Evolutionary conservation across 306 rosid species (phyloP), one percentile per base, ranked within the genome.

Genomic region (Dryas octopetala): DNA sequence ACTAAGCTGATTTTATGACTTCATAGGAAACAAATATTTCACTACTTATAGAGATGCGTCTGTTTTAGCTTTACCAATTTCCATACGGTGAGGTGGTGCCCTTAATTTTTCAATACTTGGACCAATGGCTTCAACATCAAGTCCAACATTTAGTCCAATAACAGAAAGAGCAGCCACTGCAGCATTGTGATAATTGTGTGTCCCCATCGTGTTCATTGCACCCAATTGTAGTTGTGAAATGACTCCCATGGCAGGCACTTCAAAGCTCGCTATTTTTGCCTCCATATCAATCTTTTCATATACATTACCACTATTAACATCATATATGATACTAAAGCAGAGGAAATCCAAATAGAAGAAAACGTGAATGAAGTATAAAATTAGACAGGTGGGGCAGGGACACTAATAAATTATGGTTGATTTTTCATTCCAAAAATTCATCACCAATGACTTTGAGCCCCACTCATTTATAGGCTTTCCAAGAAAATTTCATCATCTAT

Each of bases 51-150:
- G 73, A 72, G 19, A 40, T 14, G 9, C 44, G 50, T 80, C 47
- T 55, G 54, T 60, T 66, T 53, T 50, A 14, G 66, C 43, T 80
- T 32, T 38, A 80, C 84, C 74, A 70, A 68, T 80, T 70, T 80
- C 74, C 80, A 80, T 80, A 41, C 80, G 84, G 44, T 80, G 84
- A 63, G 79, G 80, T 40, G 77, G 84, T 28, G 73, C 23, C 72
- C 62, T 70, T 68, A 80, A 64, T 6, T 47, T 70, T 63, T 66
- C 80, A 65, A 80, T 62, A 54, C 80, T 46, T 70, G 77, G 61
- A 75, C 77, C 76, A 15, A 80, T 40, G 5, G 41, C 69, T 46
- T 40, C 63, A 63, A 71, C 49, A 76, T 76, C 74, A 57, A 80
- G 38, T 70, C 77, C 84, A 49, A 74, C 61, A 70, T 62, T 46